Conservation (phyloP, 441 rosid genomes). For the Raphanus hybrid region DNA sequence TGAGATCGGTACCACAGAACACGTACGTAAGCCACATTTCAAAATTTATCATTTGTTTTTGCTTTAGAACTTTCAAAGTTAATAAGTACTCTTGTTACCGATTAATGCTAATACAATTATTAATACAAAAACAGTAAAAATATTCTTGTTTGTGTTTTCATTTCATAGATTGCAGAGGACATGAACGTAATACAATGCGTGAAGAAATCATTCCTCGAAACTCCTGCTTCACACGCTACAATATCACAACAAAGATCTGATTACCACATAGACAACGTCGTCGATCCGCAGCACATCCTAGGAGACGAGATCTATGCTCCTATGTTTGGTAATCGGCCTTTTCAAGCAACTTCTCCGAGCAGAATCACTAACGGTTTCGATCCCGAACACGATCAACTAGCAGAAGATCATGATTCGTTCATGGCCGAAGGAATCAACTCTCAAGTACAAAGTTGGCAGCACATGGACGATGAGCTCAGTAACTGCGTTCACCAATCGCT, state of each 20-base stretch:
- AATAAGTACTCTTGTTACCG: neutral
- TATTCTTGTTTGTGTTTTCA: neutral
- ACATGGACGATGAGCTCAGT: slow-evolving; percentile 72
- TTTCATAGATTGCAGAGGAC: slow-evolving; percentile 73
- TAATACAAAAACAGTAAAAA: slow-evolving; percentile 51
- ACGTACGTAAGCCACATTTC: slow-evolving; percentile 47
- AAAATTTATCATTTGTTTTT: neutral
- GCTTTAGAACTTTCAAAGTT: slow-evolving; percentile 5
- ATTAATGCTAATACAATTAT: neutral
- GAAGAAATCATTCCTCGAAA: slow-evolving; percentile 60
- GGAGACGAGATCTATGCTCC: slow-evolving; percentile 40
- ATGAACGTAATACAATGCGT: slow-evolving; percentile 59
- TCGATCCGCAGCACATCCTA: slow-evolving; percentile 39
- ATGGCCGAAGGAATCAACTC: slow-evolving; percentile 43
- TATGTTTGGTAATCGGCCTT: slow-evolving; percentile 12
- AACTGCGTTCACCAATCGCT: slow-evolving; percentile 69
- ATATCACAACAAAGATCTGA: slow-evolving; percentile 45
- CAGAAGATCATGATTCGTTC: slow-evolving; percentile 40
- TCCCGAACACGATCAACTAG: slow-evolving; percentile 23
- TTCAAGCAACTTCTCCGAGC: slow-evolving; percentile 26
- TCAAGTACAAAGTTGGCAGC: slow-evolving; percentile 68
- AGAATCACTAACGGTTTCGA: slow-evolving; percentile 47
- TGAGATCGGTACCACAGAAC: slow-evolving; percentile 78
- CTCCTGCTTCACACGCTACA: slow-evolving; percentile 47
- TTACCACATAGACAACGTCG: slow-evolving; percentile 31